A percentile compares a stretch with the other conserved stretches of the same genome.
Evolutionary conservation across 257 asterid genomes (phyloP).

Genomic region (Euphrasia confusa): DNA sequence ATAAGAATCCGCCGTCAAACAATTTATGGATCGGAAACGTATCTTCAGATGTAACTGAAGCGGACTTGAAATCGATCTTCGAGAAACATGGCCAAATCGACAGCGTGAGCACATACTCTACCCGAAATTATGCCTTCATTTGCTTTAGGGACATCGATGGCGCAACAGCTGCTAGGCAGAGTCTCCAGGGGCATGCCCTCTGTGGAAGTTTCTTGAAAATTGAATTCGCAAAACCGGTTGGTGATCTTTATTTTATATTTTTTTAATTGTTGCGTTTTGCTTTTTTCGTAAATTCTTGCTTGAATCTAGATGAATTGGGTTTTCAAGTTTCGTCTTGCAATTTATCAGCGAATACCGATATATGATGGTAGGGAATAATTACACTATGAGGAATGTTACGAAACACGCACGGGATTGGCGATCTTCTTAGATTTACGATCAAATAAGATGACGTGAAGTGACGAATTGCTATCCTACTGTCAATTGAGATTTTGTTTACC

Average conservation of each 20-base stretch:
- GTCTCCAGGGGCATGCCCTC: constrained; percentile 62
- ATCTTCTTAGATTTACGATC: background rate
- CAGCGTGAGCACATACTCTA: constrained; percentile 60
- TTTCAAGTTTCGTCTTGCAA: constrained; percentile 1
- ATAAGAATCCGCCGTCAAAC: constrained; percentile 64
- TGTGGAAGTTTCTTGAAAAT: constrained; percentile 61
- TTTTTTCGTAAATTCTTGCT: constrained; percentile 7
- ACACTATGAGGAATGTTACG: no score
- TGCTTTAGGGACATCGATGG: constrained; percentile 55
- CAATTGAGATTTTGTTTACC: background rate
- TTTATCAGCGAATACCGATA: constrained; percentile 8
- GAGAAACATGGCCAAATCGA: constrained; percentile 62
- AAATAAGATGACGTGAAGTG: no score
- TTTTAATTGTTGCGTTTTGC: constrained; percentile 7
- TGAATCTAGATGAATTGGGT: constrained; percentile 8
- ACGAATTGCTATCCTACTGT: no score
- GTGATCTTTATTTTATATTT: constrained; percentile 36
- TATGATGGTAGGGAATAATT: background rate
- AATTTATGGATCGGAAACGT: constrained; percentile 89
- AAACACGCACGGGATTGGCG: no score
- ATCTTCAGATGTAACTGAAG: constrained; percentile 54
- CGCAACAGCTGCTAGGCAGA: constrained; percentile 70
- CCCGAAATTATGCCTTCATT: constrained; percentile 75
- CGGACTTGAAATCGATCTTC: constrained; percentile 56
- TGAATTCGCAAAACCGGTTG: constrained; percentile 95